Percentiles rank a stretch among this genome's conserved stretches.
Evolutionary conservation across 805 yeast species (phyloP).

Genomic region (Candida ipomoeae): DNA sequence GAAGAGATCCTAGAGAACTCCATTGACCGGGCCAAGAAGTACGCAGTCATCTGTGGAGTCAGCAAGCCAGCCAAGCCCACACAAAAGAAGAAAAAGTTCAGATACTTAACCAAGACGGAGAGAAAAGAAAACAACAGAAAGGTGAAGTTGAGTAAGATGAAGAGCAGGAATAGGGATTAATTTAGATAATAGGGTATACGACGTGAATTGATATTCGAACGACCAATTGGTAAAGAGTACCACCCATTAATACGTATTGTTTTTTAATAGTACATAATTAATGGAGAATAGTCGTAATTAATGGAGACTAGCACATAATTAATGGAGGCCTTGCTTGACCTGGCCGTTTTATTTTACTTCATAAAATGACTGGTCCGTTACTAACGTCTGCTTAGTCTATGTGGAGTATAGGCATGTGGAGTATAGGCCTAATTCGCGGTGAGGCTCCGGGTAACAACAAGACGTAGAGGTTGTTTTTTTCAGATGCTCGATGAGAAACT

Average conservation of each 20-base stretch:
- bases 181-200: conserved; percentile 1
- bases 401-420: too few species aligned
- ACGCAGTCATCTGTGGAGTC: conserved; percentile 63
- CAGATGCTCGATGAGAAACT: neutral
- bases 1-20: conserved; percentile 69
- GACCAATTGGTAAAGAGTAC: neutral
- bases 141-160: conserved; percentile 26
- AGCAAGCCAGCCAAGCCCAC: conserved; percentile 36
- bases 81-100: conserved; percentile 75
- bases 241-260: neutral
- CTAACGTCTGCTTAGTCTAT: neutral
- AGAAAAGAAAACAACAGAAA: conserved; percentile 49
- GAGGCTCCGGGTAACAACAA: conserved; percentile 2
- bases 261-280: too few species aligned
- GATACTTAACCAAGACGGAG: conserved; percentile 80
- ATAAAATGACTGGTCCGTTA: too few species aligned
- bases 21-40: conserved; percentile 73
- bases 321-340: too few species aligned
- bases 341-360: too few species aligned
- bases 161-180: conserved; percentile 17
- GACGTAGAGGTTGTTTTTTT: neutral
- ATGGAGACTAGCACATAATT: too few species aligned
- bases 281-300: too few species aligned
- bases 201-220: neutral
- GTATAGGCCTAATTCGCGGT: conserved; percentile 1